phyloP scores from a whole-genome alignment of 306 rosid genomes.

The Sechiopsis laciniata region DNA sequence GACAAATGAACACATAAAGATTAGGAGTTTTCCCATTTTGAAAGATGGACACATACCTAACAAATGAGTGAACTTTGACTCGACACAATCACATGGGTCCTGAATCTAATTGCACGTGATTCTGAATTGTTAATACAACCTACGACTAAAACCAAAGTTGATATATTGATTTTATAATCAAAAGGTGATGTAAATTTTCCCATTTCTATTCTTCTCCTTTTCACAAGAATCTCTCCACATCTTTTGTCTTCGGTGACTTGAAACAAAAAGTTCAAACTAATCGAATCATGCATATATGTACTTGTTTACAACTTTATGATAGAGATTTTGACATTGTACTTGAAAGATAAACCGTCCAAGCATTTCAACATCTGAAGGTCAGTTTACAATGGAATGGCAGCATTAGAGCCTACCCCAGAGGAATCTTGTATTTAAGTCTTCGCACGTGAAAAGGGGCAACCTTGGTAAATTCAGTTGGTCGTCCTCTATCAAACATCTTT shows the following conservation, averaged over 20 bases:
- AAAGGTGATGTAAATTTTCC: not conserved
- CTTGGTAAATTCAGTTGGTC: constrained; percentile 9
- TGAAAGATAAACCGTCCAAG: not conserved
- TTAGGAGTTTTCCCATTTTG: not conserved
- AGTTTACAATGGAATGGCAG: not conserved
- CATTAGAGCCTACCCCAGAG: not conserved
- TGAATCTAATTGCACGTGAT: not conserved
- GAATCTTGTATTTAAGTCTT: constrained; percentile 11
- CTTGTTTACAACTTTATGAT: not conserved
- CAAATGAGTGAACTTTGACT: not conserved
- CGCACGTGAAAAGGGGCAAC: constrained; percentile 19
- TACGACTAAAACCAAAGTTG: not conserved
- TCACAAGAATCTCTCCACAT: not conserved
- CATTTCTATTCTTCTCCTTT: not conserved
- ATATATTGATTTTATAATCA: not conserved
- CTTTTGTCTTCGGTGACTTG: not conserved
- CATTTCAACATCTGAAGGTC: constrained; percentile 12
- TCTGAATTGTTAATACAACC: not conserved
- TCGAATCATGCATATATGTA: not conserved
- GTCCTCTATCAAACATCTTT: constrained; percentile 3
- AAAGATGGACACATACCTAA: not conserved
- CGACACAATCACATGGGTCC: constrained; percentile 14
- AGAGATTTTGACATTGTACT: not conserved
- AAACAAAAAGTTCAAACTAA: not conserved
- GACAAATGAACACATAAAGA: too few relatives aligned